Percentiles rank a stretch among this genome's conserved stretches.
These are phyloP conservation scores for Podospora pseudopauciseta DNA, from an alignment of 495 filamentous ascomycete genomes.

Conservation along the genomic window DNA sequence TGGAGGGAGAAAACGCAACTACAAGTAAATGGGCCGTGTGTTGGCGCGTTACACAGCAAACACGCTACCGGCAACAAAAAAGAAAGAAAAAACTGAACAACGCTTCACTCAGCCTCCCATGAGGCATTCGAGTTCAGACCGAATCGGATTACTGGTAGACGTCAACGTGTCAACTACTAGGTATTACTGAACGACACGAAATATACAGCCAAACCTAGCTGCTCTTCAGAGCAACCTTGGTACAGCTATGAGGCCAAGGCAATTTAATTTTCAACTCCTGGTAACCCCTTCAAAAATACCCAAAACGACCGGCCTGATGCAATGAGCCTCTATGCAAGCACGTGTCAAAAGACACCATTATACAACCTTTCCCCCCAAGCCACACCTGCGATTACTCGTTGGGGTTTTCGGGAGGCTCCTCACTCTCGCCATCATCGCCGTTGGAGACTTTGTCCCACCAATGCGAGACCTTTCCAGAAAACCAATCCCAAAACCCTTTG, in stretches of 20 bases:
- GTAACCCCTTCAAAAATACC: not conserved
- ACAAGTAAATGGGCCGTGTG: not conserved
- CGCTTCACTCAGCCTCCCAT: not conserved
- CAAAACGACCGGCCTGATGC: not conserved
- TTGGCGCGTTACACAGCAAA: not conserved
- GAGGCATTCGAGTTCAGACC: not conserved
- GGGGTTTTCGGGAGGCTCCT: not conserved
- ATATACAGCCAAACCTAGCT: not conserved
- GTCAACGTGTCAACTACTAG: not conserved
- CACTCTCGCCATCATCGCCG: slow-evolving; percentile 17
- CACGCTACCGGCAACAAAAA: not conserved
- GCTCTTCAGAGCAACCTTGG: not conserved
- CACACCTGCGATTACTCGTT: not conserved
- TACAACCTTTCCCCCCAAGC: not conserved
- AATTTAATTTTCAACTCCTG: not conserved
- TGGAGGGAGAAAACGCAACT: too few relatives aligned
- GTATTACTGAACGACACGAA: not conserved
- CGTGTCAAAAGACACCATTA: not conserved
- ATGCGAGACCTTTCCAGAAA: slow-evolving; percentile 43
- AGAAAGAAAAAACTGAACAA: not conserved
- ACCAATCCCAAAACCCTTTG: slow-evolving; percentile 48
- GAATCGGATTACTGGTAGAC: not conserved
- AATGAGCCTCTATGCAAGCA: not conserved
- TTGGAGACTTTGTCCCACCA: slow-evolving; percentile 37
- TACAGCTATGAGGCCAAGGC: not conserved